Conservation (phyloP, 257 asterid species). For the Eustoma russellianum region DNA sequence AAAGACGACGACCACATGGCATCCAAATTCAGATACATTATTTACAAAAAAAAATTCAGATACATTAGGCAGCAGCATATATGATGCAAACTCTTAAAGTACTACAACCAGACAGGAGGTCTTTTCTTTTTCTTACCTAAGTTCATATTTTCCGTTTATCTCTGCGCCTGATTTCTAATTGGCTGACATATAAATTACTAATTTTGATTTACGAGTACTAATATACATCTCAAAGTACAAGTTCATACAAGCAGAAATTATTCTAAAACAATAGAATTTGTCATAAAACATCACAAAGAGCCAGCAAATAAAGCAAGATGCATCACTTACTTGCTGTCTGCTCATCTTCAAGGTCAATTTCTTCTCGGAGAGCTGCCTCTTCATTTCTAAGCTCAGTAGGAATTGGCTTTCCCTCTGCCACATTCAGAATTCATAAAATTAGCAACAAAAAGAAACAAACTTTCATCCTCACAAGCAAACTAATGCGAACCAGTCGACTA, state of each 20-base stretch:
- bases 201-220: too few species aligned
- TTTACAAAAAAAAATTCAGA: too few species aligned
- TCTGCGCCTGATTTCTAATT: too few species aligned
- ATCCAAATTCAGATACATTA: too few species aligned
- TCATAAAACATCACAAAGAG: neutral
- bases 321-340: slow-evolving; percentile 71
- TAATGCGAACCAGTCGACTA: neutral
- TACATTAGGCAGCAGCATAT: too few species aligned
- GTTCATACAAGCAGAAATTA: neutral
- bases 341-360: slow-evolving; percentile 92
- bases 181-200: too few species aligned
- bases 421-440: neutral
- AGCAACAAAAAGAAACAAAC: neutral
- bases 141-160: too few species aligned
- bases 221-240: too few species aligned
- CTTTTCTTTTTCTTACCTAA: too few species aligned
- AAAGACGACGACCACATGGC: too few species aligned
- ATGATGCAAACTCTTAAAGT: too few species aligned
- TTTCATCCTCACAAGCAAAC: neutral
- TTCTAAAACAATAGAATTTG: neutral
- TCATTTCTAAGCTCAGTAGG: slow-evolving; percentile 96
- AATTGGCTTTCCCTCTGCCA: slow-evolving; percentile 85
- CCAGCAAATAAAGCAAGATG: neutral
- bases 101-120: too few species aligned
- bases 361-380: slow-evolving; percentile 83